Conservation (phyloP, 148 eudicot genomes). For the Agrostemma githago region DNA sequence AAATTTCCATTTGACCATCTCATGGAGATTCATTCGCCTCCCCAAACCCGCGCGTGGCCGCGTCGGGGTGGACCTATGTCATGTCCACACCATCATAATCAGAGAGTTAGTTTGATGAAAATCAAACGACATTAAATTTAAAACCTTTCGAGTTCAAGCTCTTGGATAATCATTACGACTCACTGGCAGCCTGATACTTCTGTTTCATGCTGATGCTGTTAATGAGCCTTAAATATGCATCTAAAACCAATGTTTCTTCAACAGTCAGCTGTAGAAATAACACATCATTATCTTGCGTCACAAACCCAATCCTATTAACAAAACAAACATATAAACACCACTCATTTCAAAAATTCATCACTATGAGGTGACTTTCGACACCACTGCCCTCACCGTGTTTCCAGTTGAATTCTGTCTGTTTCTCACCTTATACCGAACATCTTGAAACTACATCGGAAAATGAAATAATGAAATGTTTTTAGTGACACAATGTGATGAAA, state of each 20-base stretch:
- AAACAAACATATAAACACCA: no score
- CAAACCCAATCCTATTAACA: conserved; percentile 98
- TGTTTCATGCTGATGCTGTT: conserved; percentile 62
- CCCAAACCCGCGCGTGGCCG: no score
- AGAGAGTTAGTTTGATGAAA: not conserved
- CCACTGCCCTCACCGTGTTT: conserved; percentile 59
- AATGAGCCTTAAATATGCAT: conserved; percentile 88
- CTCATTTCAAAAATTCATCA: no score
- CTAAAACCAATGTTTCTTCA: conserved; percentile 84
- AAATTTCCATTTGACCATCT: no score
- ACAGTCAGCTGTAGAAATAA: conserved; percentile 90
- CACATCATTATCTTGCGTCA: conserved; percentile 94
- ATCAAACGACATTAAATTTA: not conserved
- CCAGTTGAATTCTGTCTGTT: conserved; percentile 26
- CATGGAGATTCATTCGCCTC: no score
- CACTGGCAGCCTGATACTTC: conserved; percentile 78
- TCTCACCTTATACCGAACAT: conserved; percentile 70
- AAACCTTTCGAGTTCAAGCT: conserved; percentile 92
- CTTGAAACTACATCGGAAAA: conserved; percentile 63
- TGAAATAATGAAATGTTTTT: no score
- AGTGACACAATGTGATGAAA: not conserved
- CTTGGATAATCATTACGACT: conserved; percentile 75
- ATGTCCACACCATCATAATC: not conserved
- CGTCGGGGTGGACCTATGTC: no score
- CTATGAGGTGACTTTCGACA: conserved; percentile 55